Conservation (phyloP, 768 basidiomycete genomes). For the Amanita subjunquillea region DNA sequence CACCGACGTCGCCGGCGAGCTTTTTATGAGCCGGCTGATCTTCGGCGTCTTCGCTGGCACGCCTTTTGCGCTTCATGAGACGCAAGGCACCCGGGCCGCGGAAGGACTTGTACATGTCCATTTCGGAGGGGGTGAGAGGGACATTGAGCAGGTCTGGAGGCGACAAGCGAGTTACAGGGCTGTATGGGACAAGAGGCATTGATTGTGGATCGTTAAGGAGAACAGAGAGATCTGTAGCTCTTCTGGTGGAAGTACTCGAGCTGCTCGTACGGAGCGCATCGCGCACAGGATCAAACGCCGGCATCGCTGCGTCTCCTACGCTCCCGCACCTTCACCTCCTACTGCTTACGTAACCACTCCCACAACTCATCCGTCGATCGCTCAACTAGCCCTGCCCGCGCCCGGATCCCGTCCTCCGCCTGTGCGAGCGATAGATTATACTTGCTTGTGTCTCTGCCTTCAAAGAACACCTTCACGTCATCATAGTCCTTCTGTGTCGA, state of each 20-base stretch:
- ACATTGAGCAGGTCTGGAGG: slow-evolving; percentile 51
- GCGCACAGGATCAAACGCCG: slow-evolving; percentile 78
- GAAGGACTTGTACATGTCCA: slow-evolving; percentile 46
- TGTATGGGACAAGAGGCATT: slow-evolving; percentile 43
- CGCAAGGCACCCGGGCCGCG: slow-evolving; percentile 46
- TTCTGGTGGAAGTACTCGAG: slow-evolving; percentile 22
- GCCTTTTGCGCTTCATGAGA: slow-evolving; percentile 46
- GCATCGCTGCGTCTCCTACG: slow-evolving; percentile 27
- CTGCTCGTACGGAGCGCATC: slow-evolving; percentile 50
- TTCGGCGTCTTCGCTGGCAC: slow-evolving; percentile 17
- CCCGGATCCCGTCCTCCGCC: slow-evolving; percentile 55
- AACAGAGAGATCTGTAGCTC: slow-evolving; percentile 70
- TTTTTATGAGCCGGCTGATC: slow-evolving; percentile 35
- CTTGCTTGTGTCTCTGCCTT: slow-evolving; percentile 63
- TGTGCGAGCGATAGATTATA: slow-evolving; percentile 58
- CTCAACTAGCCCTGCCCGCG: slow-evolving; percentile 54
- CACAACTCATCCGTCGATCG: slow-evolving; percentile 49
- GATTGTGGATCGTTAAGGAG: slow-evolving; percentile 45
- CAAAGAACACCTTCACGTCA: slow-evolving; percentile 62
- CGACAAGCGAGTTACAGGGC: slow-evolving; percentile 50
- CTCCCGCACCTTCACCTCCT: slow-evolving; percentile 12
- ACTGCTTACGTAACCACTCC: slow-evolving; percentile 36
- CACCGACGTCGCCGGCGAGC: slow-evolving; percentile 56
- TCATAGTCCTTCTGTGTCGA: slow-evolving; percentile 61
- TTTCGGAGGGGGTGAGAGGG: slow-evolving; percentile 55